A percentile compares a stretch with the other conserved stretches of the same genome.
These are phyloP conservation scores for Quercus lobata DNA, from an alignment of 331 rosid species.

Conservation along the genomic window DNA sequence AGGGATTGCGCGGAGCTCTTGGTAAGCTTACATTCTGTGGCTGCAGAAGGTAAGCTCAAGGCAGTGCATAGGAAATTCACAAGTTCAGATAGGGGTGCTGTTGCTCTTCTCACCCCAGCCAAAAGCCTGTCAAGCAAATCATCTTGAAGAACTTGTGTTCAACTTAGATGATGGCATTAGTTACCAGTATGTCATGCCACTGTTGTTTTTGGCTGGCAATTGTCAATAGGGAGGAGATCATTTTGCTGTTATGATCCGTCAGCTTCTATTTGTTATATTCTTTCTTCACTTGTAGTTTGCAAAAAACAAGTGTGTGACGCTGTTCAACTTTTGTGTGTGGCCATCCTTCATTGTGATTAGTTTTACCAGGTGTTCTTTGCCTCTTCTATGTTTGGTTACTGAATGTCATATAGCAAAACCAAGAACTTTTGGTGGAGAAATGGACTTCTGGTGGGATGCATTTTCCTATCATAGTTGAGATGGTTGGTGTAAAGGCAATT, in stretches of 20 bases:
- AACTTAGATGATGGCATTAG: neutral
- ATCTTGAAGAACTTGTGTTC: neutral
- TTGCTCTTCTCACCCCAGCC: constrained; percentile 36
- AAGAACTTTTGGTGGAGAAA: too few species aligned
- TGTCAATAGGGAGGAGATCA: neutral
- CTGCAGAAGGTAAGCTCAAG: constrained; percentile 34
- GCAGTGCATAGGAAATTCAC: constrained; percentile 39
- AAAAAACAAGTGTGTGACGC: neutral
- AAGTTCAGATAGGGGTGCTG: constrained; percentile 16
- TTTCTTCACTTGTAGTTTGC: neutral
- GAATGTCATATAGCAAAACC: too few species aligned
- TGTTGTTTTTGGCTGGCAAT: neutral
- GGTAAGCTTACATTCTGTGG: constrained; percentile 29
- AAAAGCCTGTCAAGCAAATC: neutral
- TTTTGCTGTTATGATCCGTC: neutral
- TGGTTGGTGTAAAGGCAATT: too few species aligned
- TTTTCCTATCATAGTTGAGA: too few species aligned
- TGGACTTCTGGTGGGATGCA: too few species aligned
- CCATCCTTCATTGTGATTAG: too few species aligned
- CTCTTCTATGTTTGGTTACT: too few species aligned
- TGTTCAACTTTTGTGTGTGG: neutral
- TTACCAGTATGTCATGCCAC: neutral
- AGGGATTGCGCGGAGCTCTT: constrained; percentile 42
- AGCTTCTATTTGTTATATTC: neutral
- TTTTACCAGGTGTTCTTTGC: too few species aligned